These are phyloP conservation scores for Graphilbum ipis-grandicollis DNA, from an alignment of 2,329 filamentous ascomycete genomes.

Conservation along the genomic window DNA sequence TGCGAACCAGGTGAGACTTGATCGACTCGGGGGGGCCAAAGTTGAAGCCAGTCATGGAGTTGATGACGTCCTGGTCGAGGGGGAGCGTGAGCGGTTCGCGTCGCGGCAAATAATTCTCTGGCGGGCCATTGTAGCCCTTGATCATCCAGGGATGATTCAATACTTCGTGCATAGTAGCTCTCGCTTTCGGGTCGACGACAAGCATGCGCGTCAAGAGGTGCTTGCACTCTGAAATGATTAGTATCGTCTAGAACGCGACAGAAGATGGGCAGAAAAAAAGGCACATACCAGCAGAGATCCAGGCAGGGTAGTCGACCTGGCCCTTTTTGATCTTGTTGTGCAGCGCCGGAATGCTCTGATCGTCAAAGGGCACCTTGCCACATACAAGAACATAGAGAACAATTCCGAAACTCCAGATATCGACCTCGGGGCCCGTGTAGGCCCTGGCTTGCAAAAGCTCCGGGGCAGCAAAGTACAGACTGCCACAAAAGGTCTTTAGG, in stretches of 20 bases:
- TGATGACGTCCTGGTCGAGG: constrained; percentile 65
- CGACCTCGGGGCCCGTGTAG: constrained; percentile 91
- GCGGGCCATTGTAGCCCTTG: constrained; percentile 73
- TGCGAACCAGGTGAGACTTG: constrained; percentile 59
- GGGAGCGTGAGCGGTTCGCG: constrained; percentile 77
- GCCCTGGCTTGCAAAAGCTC: constrained; percentile 85
- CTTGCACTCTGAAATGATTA: constrained; percentile 55
- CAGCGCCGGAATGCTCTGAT: constrained; percentile 95
- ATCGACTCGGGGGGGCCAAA: constrained; percentile 82
- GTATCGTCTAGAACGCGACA: not conserved
- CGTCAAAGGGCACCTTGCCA: constrained; percentile 95
- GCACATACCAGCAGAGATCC: constrained; percentile 67
- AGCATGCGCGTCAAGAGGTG: constrained; percentile 89
- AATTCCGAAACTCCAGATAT: constrained; percentile 97
- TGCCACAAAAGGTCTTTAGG: constrained; percentile 93
- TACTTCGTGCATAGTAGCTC: constrained; percentile 78
- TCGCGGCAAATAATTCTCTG: constrained; percentile 72
- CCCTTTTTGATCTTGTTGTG: constrained; percentile 99
- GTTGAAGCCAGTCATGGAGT: constrained; percentile 95
- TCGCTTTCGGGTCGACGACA: constrained; percentile 77
- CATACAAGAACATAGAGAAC: constrained; percentile 94
- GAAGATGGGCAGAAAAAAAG: not conserved
- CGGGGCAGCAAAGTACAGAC: constrained; percentile 91
- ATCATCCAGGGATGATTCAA: constrained; percentile 92
- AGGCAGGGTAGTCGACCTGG: constrained; percentile 84